Percentiles rank a stretch among this genome's conserved stretches.
These are phyloP conservation scores for Keithomyces neogunnii DNA, from an alignment of 2,329 filamentous ascomycete species.

Conservation along the genomic window DNA sequence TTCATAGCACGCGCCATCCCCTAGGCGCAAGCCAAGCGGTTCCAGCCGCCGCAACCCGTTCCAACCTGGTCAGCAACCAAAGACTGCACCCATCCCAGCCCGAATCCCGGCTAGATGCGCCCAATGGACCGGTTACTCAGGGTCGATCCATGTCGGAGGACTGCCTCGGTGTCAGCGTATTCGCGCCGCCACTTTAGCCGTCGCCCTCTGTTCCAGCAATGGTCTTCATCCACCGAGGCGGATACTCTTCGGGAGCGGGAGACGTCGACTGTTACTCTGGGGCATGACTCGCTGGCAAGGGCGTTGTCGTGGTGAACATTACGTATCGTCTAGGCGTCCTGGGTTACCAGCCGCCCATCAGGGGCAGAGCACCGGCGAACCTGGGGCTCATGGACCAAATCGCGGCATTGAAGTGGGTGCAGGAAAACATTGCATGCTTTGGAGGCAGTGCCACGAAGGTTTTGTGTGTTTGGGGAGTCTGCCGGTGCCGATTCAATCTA, in stretches of 20 bases:
- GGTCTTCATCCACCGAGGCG: constrained; percentile 16
- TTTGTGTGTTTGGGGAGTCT: constrained; percentile 32
- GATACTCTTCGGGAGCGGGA: constrained; percentile 10
- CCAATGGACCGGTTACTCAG: constrained; percentile 7
- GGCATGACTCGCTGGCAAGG: constrained; percentile 5
- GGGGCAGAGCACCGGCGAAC: constrained; percentile 29
- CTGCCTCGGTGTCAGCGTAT: constrained; percentile 9
- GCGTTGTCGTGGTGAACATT: constrained; percentile 23
- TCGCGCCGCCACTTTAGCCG: constrained; percentile 1
- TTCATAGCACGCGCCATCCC: constrained; percentile 9
- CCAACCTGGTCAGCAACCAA: constrained; percentile 2
- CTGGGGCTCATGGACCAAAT: constrained; percentile 53
- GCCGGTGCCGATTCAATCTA: constrained; percentile 42
- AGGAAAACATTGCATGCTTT: constrained; percentile 54
- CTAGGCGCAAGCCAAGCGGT: constrained; percentile 10
- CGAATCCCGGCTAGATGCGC: constrained; percentile 7
- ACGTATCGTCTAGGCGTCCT: constrained; percentile 27
- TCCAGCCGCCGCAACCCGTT: constrained; percentile 6
- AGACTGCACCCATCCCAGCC: constrained; percentile 11
- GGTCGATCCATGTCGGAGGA: constrained; percentile 9
- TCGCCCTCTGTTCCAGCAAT: constrained; percentile 16
- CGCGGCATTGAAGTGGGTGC: constrained; percentile 51
- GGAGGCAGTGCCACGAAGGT: constrained; percentile 53
- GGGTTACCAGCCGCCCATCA: constrained; percentile 19
- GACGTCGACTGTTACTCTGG: constrained; percentile 9